phyloP scores from a whole-genome alignment of 495 filamentous ascomycete genomes.

The Daldinia concentrica region DNA sequence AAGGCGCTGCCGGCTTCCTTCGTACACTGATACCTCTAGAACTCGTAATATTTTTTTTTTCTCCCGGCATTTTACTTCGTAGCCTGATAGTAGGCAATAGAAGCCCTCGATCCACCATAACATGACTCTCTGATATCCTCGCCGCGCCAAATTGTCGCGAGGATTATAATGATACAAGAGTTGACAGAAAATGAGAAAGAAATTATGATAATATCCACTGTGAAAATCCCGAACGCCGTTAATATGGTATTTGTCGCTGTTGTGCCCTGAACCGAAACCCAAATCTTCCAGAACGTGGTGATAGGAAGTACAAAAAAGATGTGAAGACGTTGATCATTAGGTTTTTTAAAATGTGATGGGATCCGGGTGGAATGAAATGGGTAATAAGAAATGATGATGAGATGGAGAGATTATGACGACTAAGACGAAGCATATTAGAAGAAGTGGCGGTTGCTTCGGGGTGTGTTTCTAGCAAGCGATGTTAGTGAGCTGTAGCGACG shows the following conservation, averaged over 20 bases:
- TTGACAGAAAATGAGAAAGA: slow-evolving; percentile 6
- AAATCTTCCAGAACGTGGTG: slow-evolving; percentile 8
- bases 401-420: slow-evolving; percentile 20
- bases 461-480: slow-evolving; percentile 45
- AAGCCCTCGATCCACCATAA: not conserved
- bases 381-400: slow-evolving; percentile 23
- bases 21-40: slow-evolving; percentile 1
- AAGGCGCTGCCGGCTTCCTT: not conserved
- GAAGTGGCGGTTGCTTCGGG: slow-evolving; percentile 53
- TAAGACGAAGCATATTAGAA: slow-evolving; percentile 27
- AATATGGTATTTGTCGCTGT: slow-evolving; percentile 36
- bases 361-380: slow-evolving; percentile 7
- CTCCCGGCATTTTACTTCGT: not conserved
- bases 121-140: not conserved
- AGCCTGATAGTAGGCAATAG: too few relatives aligned
- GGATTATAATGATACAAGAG: slow-evolving; percentile 31
- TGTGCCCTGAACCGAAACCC: slow-evolving; percentile 30
- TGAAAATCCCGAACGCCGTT: slow-evolving; percentile 37
- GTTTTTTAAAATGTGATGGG: slow-evolving; percentile 18
- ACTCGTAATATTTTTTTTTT: not conserved
- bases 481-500: not conserved
- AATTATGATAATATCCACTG: not conserved
- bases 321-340: slow-evolving; percentile 44
- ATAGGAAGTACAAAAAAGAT: slow-evolving; percentile 21
- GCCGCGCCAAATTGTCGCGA: not conserved